Percentiles rank a stretch among this genome's conserved stretches.
phyloP scores from a whole-genome alignment of 495 filamentous ascomycete genomes.

The Jackrogersella minutella region DNA sequence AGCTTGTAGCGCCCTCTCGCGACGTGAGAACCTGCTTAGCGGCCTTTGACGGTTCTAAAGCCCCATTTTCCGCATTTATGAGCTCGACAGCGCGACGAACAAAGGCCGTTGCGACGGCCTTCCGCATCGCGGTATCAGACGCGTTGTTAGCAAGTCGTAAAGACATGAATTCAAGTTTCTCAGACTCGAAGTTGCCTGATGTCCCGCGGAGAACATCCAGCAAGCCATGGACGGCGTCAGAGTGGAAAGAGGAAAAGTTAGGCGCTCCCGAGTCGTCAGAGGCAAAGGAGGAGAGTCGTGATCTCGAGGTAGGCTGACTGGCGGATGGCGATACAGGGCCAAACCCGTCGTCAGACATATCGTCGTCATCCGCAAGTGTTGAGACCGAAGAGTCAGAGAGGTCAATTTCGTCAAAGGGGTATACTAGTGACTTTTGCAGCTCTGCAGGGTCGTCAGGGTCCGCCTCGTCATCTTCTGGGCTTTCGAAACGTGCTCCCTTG shows the following conservation, averaged over 20 bases:
- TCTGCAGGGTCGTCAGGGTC: slow-evolving; percentile 49
- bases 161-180: slow-evolving; percentile 88
- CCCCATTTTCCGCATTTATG: slow-evolving; percentile 61
- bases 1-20: slow-evolving; percentile 57
- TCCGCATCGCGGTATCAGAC: slow-evolving; percentile 84
- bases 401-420: slow-evolving; percentile 71
- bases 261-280: slow-evolving; percentile 56
- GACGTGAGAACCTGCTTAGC: slow-evolving; percentile 64
- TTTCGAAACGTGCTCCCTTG: slow-evolving; percentile 59
- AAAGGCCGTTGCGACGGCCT: slow-evolving; percentile 84
- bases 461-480: slow-evolving; percentile 60
- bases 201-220: slow-evolving; percentile 73
- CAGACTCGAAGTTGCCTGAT: slow-evolving; percentile 80
- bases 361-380: slow-evolving; percentile 54
- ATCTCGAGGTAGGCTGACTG: slow-evolving; percentile 44
- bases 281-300: slow-evolving; percentile 60
- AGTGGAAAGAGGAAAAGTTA: slow-evolving; percentile 75
- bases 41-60: slow-evolving; percentile 67
- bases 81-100: slow-evolving; percentile 81
- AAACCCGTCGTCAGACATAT: slow-evolving; percentile 50
- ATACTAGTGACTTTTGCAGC: slow-evolving; percentile 64
- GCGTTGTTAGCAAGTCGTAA: slow-evolving; percentile 89
- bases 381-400: slow-evolving; percentile 83
- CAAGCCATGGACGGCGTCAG: slow-evolving; percentile 84
- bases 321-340: slow-evolving; percentile 36